These are phyloP conservation scores for Bipolaris sorokiniana DNA, from an alignment of 2,329 filamentous ascomycete species.

Conservation along the genomic window DNA sequence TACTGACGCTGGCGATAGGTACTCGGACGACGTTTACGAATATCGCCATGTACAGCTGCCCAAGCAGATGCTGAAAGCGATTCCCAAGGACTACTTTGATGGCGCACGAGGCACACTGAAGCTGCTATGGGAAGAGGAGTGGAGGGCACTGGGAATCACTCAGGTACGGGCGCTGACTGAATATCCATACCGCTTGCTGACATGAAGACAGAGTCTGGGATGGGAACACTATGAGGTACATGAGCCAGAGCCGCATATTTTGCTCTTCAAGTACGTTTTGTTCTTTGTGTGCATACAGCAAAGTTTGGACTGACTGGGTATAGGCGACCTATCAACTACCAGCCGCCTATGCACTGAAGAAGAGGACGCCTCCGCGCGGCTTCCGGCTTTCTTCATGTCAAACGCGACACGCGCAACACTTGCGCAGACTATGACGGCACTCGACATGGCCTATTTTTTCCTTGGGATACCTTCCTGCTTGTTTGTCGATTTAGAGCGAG, in stretches of 20 bases:
- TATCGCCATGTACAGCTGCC: constrained; percentile 98
- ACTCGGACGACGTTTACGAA: constrained; percentile 90
- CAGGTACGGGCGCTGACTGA: constrained; percentile 66
- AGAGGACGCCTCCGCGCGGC: constrained; percentile 1
- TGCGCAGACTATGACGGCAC: constrained; percentile 16
- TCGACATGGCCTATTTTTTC: constrained; percentile 21
- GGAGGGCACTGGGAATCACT: constrained; percentile 95
- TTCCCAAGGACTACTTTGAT: constrained; percentile 94
- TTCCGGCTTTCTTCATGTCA: constrained; percentile 10
- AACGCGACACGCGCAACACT: constrained; percentile 13
- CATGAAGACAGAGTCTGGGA: constrained; percentile 75
- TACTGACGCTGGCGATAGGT: constrained; percentile 63
- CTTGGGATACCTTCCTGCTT: constrained; percentile 28
- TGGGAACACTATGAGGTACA: constrained; percentile 99
- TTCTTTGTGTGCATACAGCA: neutral
- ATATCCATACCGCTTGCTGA: constrained; percentile 14
- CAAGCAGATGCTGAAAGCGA: constrained; percentile 97
- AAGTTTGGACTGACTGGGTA: constrained; percentile 15
- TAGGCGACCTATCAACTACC: constrained; percentile 85
- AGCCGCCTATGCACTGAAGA: constrained; percentile 63
- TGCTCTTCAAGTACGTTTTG: constrained; percentile 89
- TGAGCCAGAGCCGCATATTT: constrained; percentile 96
- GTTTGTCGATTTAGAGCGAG: constrained; percentile 45
- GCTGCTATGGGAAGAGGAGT: constrained; percentile 97
- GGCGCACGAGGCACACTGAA: constrained; percentile 88